Base-by-base conservation (phyloP, 345 rosid species). In the Alliaria petiolata region DNA sequence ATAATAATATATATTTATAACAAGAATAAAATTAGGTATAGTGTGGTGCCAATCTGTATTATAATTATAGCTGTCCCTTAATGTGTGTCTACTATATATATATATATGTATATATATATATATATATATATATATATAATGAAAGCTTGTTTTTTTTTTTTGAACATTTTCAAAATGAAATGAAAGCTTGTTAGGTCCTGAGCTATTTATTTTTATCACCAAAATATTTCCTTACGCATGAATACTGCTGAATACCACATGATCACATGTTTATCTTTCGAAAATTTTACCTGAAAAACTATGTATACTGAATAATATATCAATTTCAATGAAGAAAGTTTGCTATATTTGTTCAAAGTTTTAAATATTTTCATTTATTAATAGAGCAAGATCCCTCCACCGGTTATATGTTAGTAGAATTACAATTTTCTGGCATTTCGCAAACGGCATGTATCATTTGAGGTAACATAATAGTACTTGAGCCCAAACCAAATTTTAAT, bases 31-130 rank as follows among this genome's bases (percentile, higher is more conserved):
- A 19, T 33, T 58, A 74, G 67, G 38, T 40, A 8, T 49, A 67
- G 36, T 66, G 45, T 10, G 73, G 55, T 74, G 72, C 62, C 62
- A 50, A 33, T 74, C 67, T 66, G 47, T 59, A 36, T 31, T 43
- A 25, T 43, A 25, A 52, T 20, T 58, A 40, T 40, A 59, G 47
- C 0, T 59, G 56, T 38, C 39, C 30, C 36, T 5, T 13, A 34
- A 12, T 67, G 15, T 59, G n/a, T 67, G 40, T 33, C 39, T 55
- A 64, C 34, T n/a, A 55, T n/a, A n/a, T 64, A n/a, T 13, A 26
- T 35, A 43, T 22, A n/a, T 7, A 44, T 55, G 64, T 31, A 26
- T 45, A 43, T 39, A 16, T 47, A 53, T 25, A 33, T 1, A 28
- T 26, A 46, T 44, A 40, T 50, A 36, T 10, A 40, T 30, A 3